phyloP scores from a whole-genome alignment of 768 basidiomycete species.

The Pleurotus djamor region DNA sequence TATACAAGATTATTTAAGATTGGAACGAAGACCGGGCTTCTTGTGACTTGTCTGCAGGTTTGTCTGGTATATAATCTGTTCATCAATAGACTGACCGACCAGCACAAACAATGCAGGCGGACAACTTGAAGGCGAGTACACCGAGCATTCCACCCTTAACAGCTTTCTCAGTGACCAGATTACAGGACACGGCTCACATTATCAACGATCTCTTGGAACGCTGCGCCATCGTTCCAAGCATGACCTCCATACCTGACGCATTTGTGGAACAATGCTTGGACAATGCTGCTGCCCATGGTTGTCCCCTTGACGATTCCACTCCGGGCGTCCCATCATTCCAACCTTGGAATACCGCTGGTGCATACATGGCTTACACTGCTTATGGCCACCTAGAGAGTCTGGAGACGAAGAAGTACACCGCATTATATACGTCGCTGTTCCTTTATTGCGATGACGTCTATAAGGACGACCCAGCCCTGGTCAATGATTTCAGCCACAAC shows the following conservation, averaged over 20 bases:
- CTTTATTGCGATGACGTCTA: slow-evolving; percentile 1
- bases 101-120: no score
- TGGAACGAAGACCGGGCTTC: no score
- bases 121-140: no score
- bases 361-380: neutral
- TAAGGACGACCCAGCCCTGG: neutral
- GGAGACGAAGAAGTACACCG: slow-evolving; percentile 1
- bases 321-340: neutral
- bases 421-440: neutral
- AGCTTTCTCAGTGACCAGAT: no score
- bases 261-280: neutral
- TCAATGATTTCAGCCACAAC: neutral
- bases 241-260: neutral
- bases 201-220: slow-evolving; percentile 2
- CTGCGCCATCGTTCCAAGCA: neutral
- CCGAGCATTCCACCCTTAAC: no score
- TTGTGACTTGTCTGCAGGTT: no score
- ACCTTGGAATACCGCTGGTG: neutral
- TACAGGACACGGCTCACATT: slow-evolving; percentile 10
- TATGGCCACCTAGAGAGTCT: neutral
- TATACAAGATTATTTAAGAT: no score
- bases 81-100: no score
- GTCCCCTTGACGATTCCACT: neutral
- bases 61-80: no score
- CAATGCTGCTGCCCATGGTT: slow-evolving; percentile 1